These are phyloP conservation scores for rapeseed (Brassica napus) DNA, from an alignment of 345 rosid species.

Conservation along the genomic window DNA sequence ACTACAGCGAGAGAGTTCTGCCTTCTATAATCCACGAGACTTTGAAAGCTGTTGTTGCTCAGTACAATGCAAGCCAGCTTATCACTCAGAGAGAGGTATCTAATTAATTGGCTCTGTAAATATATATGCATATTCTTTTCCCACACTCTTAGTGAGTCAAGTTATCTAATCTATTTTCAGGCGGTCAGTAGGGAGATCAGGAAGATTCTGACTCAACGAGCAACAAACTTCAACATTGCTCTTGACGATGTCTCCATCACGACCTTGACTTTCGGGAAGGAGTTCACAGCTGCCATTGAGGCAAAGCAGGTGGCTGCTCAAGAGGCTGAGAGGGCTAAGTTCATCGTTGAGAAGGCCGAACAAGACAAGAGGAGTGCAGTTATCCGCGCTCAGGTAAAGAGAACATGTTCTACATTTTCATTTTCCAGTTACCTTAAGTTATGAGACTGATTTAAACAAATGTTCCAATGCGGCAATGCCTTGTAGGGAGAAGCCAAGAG, in stretches of 20 bases:
- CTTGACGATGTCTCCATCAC: conserved; percentile 96
- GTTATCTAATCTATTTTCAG: conserved; percentile 38
- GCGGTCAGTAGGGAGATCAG: conserved; percentile 81
- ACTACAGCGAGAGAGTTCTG: conserved; percentile 78
- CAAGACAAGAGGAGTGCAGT: conserved; percentile 92
- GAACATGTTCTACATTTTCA: neutral
- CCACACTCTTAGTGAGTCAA: conserved; percentile 1
- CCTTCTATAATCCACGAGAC: conserved; percentile 89
- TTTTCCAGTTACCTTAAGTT: neutral
- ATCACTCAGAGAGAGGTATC: conserved; percentile 90
- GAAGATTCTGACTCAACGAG: conserved; percentile 79
- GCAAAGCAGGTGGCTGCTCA: conserved; percentile 96
- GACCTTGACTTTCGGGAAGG: conserved; percentile 80
- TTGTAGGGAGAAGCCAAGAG: conserved; percentile 87
- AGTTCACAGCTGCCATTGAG: conserved; percentile 94
- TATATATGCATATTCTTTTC: neutral
- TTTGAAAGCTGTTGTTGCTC: conserved; percentile 88
- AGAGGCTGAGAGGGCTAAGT: conserved; percentile 94
- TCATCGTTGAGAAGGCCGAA: conserved; percentile 91
- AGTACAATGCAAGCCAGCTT: conserved; percentile 93
- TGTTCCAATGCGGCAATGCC: neutral
- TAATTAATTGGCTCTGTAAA: neutral
- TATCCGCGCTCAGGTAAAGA: conserved; percentile 80
- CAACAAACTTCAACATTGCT: conserved; percentile 63
- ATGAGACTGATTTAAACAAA: conserved; percentile 1